Base-by-base conservation (phyloP, 768 basidiomycete species). In the Macrolepiota dolichaula region DNA sequence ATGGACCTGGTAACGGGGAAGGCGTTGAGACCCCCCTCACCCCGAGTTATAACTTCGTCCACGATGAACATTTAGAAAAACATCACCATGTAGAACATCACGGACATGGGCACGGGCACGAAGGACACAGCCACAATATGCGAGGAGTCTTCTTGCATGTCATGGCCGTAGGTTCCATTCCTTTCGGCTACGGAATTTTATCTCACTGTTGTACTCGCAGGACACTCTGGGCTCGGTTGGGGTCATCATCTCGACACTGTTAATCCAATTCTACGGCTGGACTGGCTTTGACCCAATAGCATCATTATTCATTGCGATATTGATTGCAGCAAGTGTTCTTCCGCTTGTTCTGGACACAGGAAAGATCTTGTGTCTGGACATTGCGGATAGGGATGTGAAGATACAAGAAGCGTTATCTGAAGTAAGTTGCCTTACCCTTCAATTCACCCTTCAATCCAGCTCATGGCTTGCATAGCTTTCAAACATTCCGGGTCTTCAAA, bases 221-320 rank as follows among this genome's bases (percentile, higher is more conserved):
- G 96, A 98, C 68, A 97, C 96, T 11, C 81, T 98, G 9, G 97
- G 97, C 50, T 97, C 95, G 17, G 95, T 98, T 22, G 97, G 97
- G 17, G 97, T 99, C 17, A 99, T 99, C 70, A 84, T 98, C 55
- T 98, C 97, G 25, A 99, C 97, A 1, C 77, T 98, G 17, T 83
- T 98, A 57, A 98, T 99, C 63, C 89, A 96, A 70, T 88, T 87
- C 63, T 98, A 97, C 67, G 96, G 97, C 24, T 98, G 96, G 95
- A 98, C 96, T 12, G 95, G 95, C 19, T 99, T 98, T 71, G 97
- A 99, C 74, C 97, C 97, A 0, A 94, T 99, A 62, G 97, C 97
- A 0, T 96, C 94, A 9, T 77, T 99, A 29, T 96, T 99, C 73
- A 99, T 99, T 65, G 97, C 97, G 4, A 75, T 92, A 9, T 77